Percentiles rank a stretch among this genome's conserved stretches.
phyloP scores from a whole-genome alignment of 2,329 filamentous ascomycete genomes.

The Claviceps fusiformis region DNA sequence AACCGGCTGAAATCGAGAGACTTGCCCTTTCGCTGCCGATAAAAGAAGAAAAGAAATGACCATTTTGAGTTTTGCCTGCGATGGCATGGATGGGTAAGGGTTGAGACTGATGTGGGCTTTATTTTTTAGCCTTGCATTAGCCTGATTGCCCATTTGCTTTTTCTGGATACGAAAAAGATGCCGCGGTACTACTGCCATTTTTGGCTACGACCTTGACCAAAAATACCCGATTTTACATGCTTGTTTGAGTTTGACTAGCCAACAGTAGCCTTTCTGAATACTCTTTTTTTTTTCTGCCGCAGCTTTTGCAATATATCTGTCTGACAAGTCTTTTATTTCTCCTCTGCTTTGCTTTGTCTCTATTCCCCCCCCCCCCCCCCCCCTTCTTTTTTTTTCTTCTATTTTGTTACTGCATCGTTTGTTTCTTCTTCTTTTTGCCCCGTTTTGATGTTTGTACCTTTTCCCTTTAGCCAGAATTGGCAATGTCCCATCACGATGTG shows the following conservation, averaged over 20 bases:
- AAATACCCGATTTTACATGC: not conserved
- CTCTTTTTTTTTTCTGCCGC: not conserved
- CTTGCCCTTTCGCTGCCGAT: constrained; percentile 23
- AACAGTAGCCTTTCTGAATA: not conserved
- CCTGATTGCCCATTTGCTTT: not conserved
- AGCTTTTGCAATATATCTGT: not conserved
- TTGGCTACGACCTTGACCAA: not conserved
- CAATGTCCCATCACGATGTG: not conserved
- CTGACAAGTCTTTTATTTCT: not conserved
- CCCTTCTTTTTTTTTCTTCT: not conserved
- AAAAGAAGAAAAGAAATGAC: constrained; percentile 4
- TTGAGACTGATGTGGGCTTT: not conserved
- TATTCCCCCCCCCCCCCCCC: no score
- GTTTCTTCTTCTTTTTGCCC: not conserved
- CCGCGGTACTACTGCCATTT: not conserved
- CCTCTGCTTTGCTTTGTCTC: no score
- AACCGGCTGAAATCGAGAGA: constrained; percentile 46
- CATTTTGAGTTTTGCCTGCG: not conserved
- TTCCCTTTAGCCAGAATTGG: not conserved
- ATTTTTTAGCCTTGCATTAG: not conserved
- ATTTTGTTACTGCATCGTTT: not conserved
- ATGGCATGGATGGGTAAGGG: not conserved
- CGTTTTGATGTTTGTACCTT: not conserved
- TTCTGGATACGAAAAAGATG: not conserved
- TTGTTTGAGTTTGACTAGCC: not conserved